These are phyloP conservation scores for Naematelia encephala DNA, from an alignment of 768 basidiomycete genomes.

Conservation along the genomic window DNA sequence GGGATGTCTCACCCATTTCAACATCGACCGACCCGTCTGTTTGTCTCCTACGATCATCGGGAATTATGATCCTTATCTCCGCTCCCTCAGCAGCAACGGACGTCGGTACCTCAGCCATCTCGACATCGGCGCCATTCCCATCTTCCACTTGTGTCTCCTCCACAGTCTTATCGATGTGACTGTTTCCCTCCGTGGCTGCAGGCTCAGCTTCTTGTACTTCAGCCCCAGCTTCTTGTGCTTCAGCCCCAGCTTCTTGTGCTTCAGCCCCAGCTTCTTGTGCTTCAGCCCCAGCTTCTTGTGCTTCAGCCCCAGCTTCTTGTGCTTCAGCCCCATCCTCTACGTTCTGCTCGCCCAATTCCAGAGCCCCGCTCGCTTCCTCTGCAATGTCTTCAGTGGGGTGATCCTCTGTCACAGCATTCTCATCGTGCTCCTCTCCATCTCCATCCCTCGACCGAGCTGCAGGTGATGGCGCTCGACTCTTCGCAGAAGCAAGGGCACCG, in stretches of 20 bases:
- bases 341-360: neutral
- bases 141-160: neutral
- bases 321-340: neutral
- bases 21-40: slow-evolving; percentile 11
- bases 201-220: neutral
- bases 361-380: slow-evolving; percentile 3
- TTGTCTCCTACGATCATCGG: too few species aligned
- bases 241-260: neutral
- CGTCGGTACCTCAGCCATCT: neutral
- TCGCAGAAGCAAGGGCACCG: neutral
- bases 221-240: neutral
- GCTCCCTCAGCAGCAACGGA: neutral
- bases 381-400: too few species aligned
- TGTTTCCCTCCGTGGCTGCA: neutral
- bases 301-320: neutral
- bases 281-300: neutral
- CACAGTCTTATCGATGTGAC: neutral
- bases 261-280: neutral
- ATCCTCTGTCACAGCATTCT: too few species aligned
- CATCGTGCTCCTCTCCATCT: neutral
- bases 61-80: neutral
- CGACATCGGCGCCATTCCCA: neutral
- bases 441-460: neutral
- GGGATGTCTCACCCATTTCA: slow-evolving; percentile 7
- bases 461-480: neutral